Conservation (phyloP, 2,329 filamentous ascomycete species). For the Cytospora piceae region DNA sequence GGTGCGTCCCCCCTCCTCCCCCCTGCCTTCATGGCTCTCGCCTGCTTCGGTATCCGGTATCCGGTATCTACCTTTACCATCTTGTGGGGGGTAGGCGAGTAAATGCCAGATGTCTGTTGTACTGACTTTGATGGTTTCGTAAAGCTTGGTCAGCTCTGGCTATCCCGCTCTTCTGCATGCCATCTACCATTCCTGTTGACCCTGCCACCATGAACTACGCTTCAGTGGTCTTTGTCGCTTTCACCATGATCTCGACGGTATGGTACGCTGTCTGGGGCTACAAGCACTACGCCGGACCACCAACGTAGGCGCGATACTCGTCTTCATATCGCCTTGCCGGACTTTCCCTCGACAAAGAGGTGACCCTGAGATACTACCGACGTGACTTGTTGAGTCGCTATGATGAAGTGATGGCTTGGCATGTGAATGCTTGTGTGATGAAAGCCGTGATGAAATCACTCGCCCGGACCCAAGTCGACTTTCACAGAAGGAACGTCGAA, state of each 20-base stretch:
- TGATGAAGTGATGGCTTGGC: conserved; percentile 24
- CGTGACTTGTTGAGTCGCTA: conserved; percentile 25
- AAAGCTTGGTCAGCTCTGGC: conserved; percentile 69
- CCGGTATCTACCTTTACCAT: neutral
- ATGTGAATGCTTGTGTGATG: conserved; percentile 18
- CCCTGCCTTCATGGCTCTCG: neutral
- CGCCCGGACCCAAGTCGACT: conserved; percentile 20
- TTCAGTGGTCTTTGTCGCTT: conserved; percentile 72
- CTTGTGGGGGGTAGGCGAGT: neutral
- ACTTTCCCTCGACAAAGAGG: conserved; percentile 9
- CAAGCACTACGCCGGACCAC: conserved; percentile 69
- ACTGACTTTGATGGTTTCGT: conserved; percentile 35
- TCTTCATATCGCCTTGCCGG: conserved; percentile 9
- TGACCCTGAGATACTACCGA: conserved; percentile 16
- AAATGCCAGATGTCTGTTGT: conserved; percentile 22
- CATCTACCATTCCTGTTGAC: conserved; percentile 63
- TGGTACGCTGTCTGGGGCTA: conserved; percentile 75
- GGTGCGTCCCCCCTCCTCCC: conserved; percentile 45
- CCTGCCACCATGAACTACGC: conserved; percentile 71
- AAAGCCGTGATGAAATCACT: conserved; percentile 23
- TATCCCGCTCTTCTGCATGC: conserved; percentile 77
- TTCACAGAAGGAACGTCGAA: neutral
- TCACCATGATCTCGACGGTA: conserved; percentile 60
- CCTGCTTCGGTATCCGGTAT: neutral
- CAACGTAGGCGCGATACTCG: conserved; percentile 33